Base-by-base conservation (phyloP, 352 stramenopile genomes). In the Aphanomyces astaci region DNA sequence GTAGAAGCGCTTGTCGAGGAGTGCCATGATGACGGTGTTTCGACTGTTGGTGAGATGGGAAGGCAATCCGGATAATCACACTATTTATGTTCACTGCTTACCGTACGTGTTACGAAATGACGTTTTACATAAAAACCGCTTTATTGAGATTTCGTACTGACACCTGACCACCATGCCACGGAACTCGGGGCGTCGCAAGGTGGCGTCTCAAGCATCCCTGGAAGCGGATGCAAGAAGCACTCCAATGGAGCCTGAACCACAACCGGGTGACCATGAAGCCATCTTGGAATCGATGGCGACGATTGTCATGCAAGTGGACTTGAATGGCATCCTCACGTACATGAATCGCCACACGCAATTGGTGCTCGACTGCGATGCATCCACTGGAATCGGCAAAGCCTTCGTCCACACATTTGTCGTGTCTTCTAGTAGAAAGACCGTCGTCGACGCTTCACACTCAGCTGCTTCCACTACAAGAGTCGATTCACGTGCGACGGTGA, bases 1-100 rank as follows among this genome's bases (percentile, higher is more conserved):
- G 68, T 92, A 82, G 70, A 88, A 93, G 71, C 84, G 83, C 75
- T 85, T 85, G 71, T 94, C 83, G 49, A 95, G 91, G 51, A 59
- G 7, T 4, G 30, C 51, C 51, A 59, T 59, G 22, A 13, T 59
- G 48, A 49, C 40, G 17, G 17, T 15, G 15, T 49, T 49, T 49
- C 15, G 40, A 15, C 22, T 49, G 40, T 1, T 15, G 15, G 15
- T n/a, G 17, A n/a, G 15, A 49, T 0, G 40, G 40, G 22, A 49
- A n/a, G 40, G n/a, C n/a, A n/a, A 53, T 53, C 45, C 45, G 45
- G 45, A 10, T 59, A 59, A 15, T 59, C 28, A 59, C 51, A 59
- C 51, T 59, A 59, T 40, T 39, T 39, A 13, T 31, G 22, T 43
- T 15, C 36, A 43, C 7, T n/a, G n/a, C n/a, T n/a, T n/a, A n/a